Evolutionary conservation across 495 filamentous ascomycete genomes (phyloP), one percentile per base, ranked within the genome.

Genomic region (Penicillium canariense): DNA sequence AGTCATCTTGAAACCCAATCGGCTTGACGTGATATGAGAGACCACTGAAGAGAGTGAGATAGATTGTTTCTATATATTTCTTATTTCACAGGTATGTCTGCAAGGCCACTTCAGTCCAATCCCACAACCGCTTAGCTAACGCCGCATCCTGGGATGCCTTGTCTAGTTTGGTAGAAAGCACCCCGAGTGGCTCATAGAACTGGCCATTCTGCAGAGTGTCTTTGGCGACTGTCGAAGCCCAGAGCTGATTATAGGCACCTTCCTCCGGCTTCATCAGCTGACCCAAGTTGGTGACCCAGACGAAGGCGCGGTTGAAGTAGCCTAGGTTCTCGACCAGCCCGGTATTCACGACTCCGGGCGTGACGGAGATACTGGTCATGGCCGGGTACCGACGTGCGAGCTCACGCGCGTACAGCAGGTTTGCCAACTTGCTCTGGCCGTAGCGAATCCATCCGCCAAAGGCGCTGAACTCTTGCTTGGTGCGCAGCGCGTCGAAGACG

Each of bases 391-490:
- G 72, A 26, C 53, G 57, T 2, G 81, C 77, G 10, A 90, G 68
- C 53, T 85, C 76, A 6, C 68, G 67, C 9, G 81, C 76, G 50
- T 79, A 86, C 0, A 89, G 65, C 8, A 88, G 64, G 63, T 88
- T 89, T 3, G 86, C 83, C 2, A 91, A 75, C 69, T 91, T 91
- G 58, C 76, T 78, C 49, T 87, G 78, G 0, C 69, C 77, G 62
- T 91, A 91, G 17, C 83, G 76, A 4, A 54, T 43, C 69, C 71
- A 81, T 4, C 67, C 68, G 18, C 47, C 38, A 9, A 56, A n/a
- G n/a, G n/a, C 11, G 2, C 36, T 22, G 11, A 52, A 48, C 35
- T 61, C 52, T 48, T 67, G 64, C 0, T 31, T 36, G 1, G 57
- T 62, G 0, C 43, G 42, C n/a, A 69, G 31, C 0, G 56, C 32